Base-by-base conservation (phyloP, 2,329 filamentous ascomycete genomes). In the Beauveria varroae region DNA sequence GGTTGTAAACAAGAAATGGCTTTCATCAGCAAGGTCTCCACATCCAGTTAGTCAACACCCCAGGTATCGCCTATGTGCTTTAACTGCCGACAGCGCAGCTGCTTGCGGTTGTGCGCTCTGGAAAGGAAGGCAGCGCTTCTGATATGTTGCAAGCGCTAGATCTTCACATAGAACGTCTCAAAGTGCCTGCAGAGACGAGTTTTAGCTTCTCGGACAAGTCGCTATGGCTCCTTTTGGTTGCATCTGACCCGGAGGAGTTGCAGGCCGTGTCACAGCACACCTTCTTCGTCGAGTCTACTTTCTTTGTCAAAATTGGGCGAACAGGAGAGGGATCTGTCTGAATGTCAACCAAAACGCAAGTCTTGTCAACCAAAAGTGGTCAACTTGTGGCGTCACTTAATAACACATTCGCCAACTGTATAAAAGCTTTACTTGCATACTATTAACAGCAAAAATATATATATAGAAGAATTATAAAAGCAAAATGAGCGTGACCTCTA, bases 1-100 rank as follows among this genome's bases (percentile, higher is more conserved):
- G 3, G 76, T 76, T 0, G 76, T 76, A 1, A 79, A 79, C 56
- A 66, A 68, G 50, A 71, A 79, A 60, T 81, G 78, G 78, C 63
- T 81, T 10, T 63, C n/a, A 69, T 18, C 64, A 66, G 20, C 68
- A 78, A 3, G 75, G 77, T 0, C 65, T n/a, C 3, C 66, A 73
- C 9, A 75, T 75, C 0, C 66, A 64, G 8, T 40, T 79, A 24
- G 54, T 78, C 3, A 73, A 75, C 50, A 68, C 72, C 26, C 26
- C 44, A 22, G 66, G 69, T 64, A 64, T 71, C 10, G 59, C 44
- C 2, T 34, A 53, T 1, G 53, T 57, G 9, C 47, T 64, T 43
- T 49, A 57, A 9, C 14, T 61, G 49, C 60, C 61, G 22, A 72
- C 49, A 24, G 37, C 12, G 41, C 46, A 57, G 46, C 52, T 64